Evolutionary conservation across 371 early-diverging fungal genomes (phyloP).

Genomic region (Mucor mucedo): DNA sequence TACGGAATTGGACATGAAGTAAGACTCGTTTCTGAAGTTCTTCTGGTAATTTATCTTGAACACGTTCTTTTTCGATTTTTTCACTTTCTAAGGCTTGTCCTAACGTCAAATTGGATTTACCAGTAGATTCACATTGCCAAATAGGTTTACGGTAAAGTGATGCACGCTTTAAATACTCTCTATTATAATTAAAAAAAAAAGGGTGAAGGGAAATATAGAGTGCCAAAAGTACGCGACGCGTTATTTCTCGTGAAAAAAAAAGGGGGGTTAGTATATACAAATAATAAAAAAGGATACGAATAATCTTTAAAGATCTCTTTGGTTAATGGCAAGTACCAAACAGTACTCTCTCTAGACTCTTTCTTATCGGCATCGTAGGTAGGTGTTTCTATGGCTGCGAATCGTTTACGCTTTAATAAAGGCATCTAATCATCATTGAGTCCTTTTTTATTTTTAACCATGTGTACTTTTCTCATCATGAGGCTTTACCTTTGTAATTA

Average conservation of each 20-base stretch:
- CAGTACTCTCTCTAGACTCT: conserved; percentile 58
- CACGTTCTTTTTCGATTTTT: conserved; percentile 57
- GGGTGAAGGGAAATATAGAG: conserved; percentile 7
- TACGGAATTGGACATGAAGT: conserved; percentile 75
- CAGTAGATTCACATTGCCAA: conserved; percentile 84
- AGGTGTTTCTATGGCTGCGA: conserved; percentile 49
- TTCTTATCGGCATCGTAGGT: conserved; percentile 45
- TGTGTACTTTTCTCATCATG: too few species aligned
- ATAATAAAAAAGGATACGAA: conserved; percentile 60
- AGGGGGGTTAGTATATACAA: background rate
- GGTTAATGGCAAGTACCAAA: conserved; percentile 80
- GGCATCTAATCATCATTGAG: conserved; percentile 51
- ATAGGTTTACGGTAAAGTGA: conserved; percentile 70
- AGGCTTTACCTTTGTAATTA: too few species aligned
- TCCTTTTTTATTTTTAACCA: too few species aligned
- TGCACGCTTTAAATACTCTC: conserved; percentile 75
- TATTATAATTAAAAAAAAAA: conserved; percentile 34
- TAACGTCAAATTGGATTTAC: conserved; percentile 77
- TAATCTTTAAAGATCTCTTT: conserved; percentile 85
- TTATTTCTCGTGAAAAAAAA: background rate
- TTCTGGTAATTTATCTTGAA: conserved; percentile 68
- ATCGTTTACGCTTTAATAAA: conserved; percentile 59
- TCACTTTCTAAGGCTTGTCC: conserved; percentile 82
- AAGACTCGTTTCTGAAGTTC: conserved; percentile 68
- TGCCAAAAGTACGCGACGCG: conserved; percentile 6